Percentiles rank a stretch among this genome's conserved stretches.
phyloP scores from a whole-genome alignment of 2,329 filamentous ascomycete species.

The Huntiella omanensis region DNA sequence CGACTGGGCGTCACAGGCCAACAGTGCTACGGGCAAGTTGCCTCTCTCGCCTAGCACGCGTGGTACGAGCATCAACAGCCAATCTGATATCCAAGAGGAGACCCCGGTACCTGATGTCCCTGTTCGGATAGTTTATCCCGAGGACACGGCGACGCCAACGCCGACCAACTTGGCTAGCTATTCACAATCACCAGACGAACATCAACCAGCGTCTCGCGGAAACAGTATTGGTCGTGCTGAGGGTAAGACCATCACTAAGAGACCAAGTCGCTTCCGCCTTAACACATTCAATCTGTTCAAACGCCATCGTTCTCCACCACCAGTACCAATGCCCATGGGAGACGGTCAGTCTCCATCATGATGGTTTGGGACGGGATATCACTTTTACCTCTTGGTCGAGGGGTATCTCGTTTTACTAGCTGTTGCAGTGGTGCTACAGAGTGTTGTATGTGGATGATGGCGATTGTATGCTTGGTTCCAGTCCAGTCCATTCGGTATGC shows the following conservation, averaged over 20 bases:
- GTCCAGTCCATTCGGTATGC: no score
- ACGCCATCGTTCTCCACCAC: constrained; percentile 25
- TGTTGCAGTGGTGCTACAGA: not conserved
- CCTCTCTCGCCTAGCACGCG: constrained; percentile 46
- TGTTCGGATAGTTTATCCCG: constrained; percentile 7
- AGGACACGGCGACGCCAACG: constrained; percentile 5
- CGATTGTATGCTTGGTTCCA: no score
- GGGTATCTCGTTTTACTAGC: constrained; percentile 5
- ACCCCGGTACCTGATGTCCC: constrained; percentile 12
- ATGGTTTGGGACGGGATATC: constrained; percentile 1
- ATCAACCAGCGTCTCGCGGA: constrained; percentile 1
- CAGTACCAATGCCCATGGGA: constrained; percentile 6
- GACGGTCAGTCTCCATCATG: constrained; percentile 1
- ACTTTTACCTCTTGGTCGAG: constrained; percentile 1
- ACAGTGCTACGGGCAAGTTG: constrained; percentile 44
- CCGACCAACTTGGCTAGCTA: constrained; percentile 5
- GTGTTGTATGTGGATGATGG: no score
- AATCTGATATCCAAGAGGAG: constrained; percentile 37
- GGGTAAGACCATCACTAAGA: constrained; percentile 36
- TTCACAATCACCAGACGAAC: constrained; percentile 8
- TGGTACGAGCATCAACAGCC: constrained; percentile 45
- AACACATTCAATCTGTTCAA: constrained; percentile 39
- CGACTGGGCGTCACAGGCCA: constrained; percentile 44
- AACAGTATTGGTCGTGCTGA: constrained; percentile 29
- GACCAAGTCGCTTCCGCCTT: constrained; percentile 43